Base-by-base conservation (phyloP, 345 rosid genomes). In the Citrus glauca region DNA sequence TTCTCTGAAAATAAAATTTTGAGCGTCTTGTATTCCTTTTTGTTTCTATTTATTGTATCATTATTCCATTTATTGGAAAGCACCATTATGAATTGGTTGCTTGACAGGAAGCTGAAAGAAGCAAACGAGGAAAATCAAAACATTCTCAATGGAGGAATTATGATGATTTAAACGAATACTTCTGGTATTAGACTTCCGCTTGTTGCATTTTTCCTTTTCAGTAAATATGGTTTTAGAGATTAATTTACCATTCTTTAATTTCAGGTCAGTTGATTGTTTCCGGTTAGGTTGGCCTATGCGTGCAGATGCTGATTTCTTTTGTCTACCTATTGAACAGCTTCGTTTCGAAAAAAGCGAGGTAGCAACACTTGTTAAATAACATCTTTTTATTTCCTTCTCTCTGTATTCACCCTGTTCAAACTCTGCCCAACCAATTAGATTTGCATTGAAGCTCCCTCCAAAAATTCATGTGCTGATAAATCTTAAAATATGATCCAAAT, bases 201-300 rank as follows among this genome's bases (percentile, higher is more conserved):
- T 74, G 35, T 56, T 20, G 17, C 19, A 55, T 68, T 35, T 33
- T 33, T 80, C 73, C 73, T 28, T 35, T 22, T 59, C 32, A 13
- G 11, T 75, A 25, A 76, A 8, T 65, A 22, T 66, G n/a, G 9
- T 65, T 75, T 19, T 33, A 0, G 38, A 27, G 38, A 81, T 73
- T 45, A 70, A 65, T 73, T 70, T 79, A 69, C 68, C 28, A 35
- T 66, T 68, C 37, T 71, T 76, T 62, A 73, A 77, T 78, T 87
- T 66, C 79, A 97, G 99, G 99, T 97, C 97, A 7, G 92, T 88
- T 77, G 97, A 93, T 85, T 97, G 99, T 86, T 97, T 97, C 81
- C 94, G 97, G 40, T 78, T 97, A 81, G 97, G 99, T 70, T 97
- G 99, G 99, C 99, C 99, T 56, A 94, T 97, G 99, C 96, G 98